Base-by-base conservation (phyloP, 2,329 filamentous ascomycete genomes). In the Blastomyces gilchristii region DNA sequence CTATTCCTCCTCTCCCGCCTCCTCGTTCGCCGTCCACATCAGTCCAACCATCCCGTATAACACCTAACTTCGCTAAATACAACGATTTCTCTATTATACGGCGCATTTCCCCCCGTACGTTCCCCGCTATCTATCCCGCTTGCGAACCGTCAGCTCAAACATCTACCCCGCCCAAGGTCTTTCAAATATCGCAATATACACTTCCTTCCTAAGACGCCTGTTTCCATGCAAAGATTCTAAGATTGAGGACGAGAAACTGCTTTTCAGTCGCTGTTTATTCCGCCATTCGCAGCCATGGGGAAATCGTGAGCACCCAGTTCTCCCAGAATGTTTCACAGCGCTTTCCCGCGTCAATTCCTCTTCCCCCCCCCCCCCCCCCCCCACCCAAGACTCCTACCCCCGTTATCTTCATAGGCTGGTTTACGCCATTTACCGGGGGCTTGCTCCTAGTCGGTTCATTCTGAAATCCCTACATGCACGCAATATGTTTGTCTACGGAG, bases 251-350 rank as follows among this genome's bases (percentile, higher is more conserved):
- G 28, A 41, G 31, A 18, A 41, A n/a, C 34, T 53, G 37, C 14
- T 14, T 49, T 52, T 41, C 22, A 43, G 18, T 41, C 34, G 45
- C 28, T 31, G 14, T 39, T 52, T 5, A n/a, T 61, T 25, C n/a
- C 49, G 41, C 5, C 14, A 39, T 25, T 31, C 25, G 47, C 34
- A 61, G 28, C 31, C 47, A 61, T 61, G 59, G 59, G 59, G 47
- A 61, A 61, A 54, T 61, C 59, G 59, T 61, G 39, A 61, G 59
- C 12, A n/a, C 39, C 47, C 45, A 7, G 12, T 34, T 25, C 16
- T 12, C 28, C 28, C 9, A 9, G 47, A 22, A 47, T 25, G 43
- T 59, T 47, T 47, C 47, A 37, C 16, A 14, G 25, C 25, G 49
- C 14, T 3, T 49, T 16, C 14, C 39, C n/a, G 34, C 6, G 8